Conservation (phyloP, 2,329 filamentous ascomycete species). For the Tolypocladium album region DNA sequence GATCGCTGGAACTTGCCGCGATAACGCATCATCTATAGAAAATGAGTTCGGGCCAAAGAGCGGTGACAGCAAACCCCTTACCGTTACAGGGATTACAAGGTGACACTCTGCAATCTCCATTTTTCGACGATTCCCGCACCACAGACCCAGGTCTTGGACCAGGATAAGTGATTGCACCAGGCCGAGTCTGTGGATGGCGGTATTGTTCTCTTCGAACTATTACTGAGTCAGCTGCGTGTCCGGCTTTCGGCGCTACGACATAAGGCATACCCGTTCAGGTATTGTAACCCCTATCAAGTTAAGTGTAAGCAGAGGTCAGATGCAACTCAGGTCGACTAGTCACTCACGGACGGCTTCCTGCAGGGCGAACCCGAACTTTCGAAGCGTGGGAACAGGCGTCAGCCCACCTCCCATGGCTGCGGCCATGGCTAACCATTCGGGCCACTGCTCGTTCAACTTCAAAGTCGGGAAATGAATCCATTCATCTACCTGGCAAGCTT, state of each 20-base stretch:
- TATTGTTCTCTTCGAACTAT: constrained; percentile 39
- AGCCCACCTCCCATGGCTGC: constrained; percentile 50
- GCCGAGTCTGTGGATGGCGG: constrained; percentile 32
- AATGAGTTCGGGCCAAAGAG: background rate
- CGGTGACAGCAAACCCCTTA: constrained; percentile 13
- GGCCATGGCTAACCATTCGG: constrained; percentile 50
- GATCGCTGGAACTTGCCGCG: constrained; percentile 48
- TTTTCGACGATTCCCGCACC: constrained; percentile 43
- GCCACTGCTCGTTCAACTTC: constrained; percentile 39
- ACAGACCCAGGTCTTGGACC: constrained; percentile 38
- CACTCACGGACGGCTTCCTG: constrained; percentile 38
- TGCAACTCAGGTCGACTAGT: background rate
- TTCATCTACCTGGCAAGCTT: constrained; percentile 43
- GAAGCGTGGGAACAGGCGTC: constrained; percentile 45
- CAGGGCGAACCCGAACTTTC: constrained; percentile 48
- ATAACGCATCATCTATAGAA: constrained; percentile 39
- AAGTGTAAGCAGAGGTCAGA: background rate
- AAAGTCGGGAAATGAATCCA: constrained; percentile 55
- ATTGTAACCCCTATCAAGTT: constrained; percentile 16
- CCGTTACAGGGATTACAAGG: constrained; percentile 31
- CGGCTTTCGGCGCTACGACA: background rate
- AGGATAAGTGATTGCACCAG: constrained; percentile 38
- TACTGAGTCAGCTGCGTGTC: constrained; percentile 2
- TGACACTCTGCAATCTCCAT: constrained; percentile 47
- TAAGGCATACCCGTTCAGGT: constrained; percentile 15